Evolutionary conservation across 257 asterid species (phyloP).

Genomic region (Solanum pennellii): DNA sequence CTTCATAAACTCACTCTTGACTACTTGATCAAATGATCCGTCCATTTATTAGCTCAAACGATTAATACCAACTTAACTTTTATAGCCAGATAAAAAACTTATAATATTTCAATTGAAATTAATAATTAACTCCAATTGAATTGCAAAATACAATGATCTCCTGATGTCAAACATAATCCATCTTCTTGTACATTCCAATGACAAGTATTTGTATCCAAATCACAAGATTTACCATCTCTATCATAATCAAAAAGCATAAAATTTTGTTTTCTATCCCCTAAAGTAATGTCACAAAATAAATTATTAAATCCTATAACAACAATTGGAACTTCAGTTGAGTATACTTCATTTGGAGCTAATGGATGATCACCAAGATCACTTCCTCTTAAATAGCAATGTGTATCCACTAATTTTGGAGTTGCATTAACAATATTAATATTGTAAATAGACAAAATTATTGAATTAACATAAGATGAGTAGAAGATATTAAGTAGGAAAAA

Average conservation of each 20-base stretch:
- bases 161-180: background rate
- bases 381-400: background rate
- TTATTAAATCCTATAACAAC: background rate
- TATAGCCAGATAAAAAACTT: background rate
- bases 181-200: background rate
- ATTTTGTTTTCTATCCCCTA: background rate
- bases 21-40: background rate
- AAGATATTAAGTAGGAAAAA: background rate
- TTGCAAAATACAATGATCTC: background rate
- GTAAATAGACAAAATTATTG: background rate
- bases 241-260: background rate
- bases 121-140: background rate
- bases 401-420: background rate
- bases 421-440: background rate
- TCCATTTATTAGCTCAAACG: background rate
- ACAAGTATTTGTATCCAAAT: background rate
- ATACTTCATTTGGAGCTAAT: background rate
- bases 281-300: no score
- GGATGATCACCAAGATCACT: background rate
- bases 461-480: background rate
- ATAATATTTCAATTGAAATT: background rate
- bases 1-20: background rate
- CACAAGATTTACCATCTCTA: background rate
- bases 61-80: background rate
- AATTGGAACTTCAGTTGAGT: background rate